A percentile compares a stretch with the other conserved stretches of the same genome.
phyloP scores from a whole-genome alignment of 768 basidiomycete genomes.

The Russula ochroleuca region DNA sequence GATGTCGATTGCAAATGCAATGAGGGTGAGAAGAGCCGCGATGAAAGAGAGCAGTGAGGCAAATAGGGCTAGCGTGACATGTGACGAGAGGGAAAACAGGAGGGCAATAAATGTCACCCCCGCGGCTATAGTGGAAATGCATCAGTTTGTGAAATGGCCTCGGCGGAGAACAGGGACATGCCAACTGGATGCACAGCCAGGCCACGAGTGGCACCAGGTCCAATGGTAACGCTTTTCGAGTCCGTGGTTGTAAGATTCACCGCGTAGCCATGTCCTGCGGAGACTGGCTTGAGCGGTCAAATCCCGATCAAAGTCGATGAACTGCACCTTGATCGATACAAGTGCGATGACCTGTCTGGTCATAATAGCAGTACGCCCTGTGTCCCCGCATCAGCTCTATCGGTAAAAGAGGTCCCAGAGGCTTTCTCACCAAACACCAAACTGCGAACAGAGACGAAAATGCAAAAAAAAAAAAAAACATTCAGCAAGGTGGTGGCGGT shows the following conservation, averaged over 20 bases:
- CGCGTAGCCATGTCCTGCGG: conserved; percentile 53
- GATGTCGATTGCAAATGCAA: conserved; percentile 75
- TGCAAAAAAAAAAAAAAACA: neutral
- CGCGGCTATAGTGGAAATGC: conserved; percentile 35
- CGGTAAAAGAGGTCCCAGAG: neutral
- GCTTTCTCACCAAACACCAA: conserved; percentile 60
- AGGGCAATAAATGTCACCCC: conserved; percentile 63
- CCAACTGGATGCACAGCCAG: conserved; percentile 74
- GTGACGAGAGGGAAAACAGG: conserved; percentile 55
- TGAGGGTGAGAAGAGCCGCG: conserved; percentile 60
- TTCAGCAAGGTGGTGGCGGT: neutral
- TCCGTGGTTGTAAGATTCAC: conserved; percentile 38
- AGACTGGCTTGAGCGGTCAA: conserved; percentile 7
- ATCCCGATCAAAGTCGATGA: neutral
- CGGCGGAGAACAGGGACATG: conserved; percentile 29
- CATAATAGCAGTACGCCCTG: conserved; percentile 60
- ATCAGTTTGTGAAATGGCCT: conserved; percentile 1
- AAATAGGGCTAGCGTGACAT: conserved; percentile 43
- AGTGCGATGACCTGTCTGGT: conserved; percentile 41
- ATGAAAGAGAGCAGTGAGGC: conserved; percentile 56
- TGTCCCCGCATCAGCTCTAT: neutral
- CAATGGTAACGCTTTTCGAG: conserved; percentile 41
- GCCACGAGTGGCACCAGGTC: conserved; percentile 64
- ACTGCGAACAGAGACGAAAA: conserved; percentile 37
- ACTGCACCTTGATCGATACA: conserved; percentile 48